Percentiles rank a stretch among this genome's conserved stretches.
Conservation (phyloP, 352 stramenopile genomes). For the Globisporangium viniferum region DNA sequence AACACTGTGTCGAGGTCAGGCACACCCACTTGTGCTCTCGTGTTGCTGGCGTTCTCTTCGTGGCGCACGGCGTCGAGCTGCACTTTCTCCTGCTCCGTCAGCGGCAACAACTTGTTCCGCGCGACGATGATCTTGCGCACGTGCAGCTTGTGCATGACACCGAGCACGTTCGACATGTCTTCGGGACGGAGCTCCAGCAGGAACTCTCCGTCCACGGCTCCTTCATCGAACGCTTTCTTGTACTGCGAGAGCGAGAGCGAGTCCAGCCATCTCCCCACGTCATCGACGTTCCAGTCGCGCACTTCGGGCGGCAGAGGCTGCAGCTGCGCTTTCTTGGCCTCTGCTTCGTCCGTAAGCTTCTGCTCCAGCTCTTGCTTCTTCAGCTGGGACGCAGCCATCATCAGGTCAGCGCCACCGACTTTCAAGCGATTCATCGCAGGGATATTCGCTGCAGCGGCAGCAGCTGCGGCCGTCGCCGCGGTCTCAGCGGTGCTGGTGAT, state of each 20-base stretch:
- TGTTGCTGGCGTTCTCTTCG: slow-evolving; percentile 37
- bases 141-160: slow-evolving; percentile 90
- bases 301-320: slow-evolving; percentile 75
- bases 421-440: slow-evolving; percentile 70
- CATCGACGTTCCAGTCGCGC: slow-evolving; percentile 84
- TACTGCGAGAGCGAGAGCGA: slow-evolving; percentile 90
- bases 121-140: slow-evolving; percentile 87
- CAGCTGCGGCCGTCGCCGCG: slow-evolving; percentile 79
- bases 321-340: slow-evolving; percentile 43
- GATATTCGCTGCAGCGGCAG: slow-evolving; percentile 86
- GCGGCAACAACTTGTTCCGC: slow-evolving; percentile 85
- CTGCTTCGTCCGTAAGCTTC: slow-evolving; percentile 54
- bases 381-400: slow-evolving; percentile 56
- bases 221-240: slow-evolving; percentile 87
- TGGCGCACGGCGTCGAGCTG: slow-evolving; percentile 67
- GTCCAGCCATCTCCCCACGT: slow-evolving; percentile 92
- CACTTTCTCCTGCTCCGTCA: slow-evolving; percentile 66
- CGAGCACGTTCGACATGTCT: slow-evolving; percentile 89
- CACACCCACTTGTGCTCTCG: slow-evolving; percentile 23
- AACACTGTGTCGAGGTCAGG: slow-evolving; percentile 81
- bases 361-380: slow-evolving; percentile 74
- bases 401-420: slow-evolving; percentile 59
- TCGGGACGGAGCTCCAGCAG: slow-evolving; percentile 90
- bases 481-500: slow-evolving; percentile 88
- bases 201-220: slow-evolving; percentile 90